Percentiles rank a stretch among this genome's conserved stretches.
phyloP scores from a whole-genome alignment of 805 yeast genomes.

The Ogataea allantospora region DNA sequence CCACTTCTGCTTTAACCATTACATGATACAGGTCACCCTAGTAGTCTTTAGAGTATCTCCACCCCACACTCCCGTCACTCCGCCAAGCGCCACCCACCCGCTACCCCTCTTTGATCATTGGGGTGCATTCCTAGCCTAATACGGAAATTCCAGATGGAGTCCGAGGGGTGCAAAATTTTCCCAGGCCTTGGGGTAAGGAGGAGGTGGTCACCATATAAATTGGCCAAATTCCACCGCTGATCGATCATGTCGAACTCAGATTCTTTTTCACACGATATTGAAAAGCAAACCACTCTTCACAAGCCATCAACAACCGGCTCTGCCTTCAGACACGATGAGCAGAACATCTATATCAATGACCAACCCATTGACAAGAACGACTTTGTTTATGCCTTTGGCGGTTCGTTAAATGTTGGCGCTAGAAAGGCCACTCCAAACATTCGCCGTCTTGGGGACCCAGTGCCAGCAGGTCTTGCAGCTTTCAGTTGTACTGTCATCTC shows the following conservation, averaged over 20 bases:
- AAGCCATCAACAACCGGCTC: conserved; percentile 19
- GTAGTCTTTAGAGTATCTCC: neutral
- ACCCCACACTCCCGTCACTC: conserved; percentile 4
- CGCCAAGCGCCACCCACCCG: neutral
- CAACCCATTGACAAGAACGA: conserved; percentile 50
- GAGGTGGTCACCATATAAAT: conserved; percentile 9
- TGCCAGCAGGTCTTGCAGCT: conserved; percentile 53
- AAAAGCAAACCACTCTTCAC: conserved; percentile 23
- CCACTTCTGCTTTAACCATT: neutral
- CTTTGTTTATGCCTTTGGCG: conserved; percentile 63
- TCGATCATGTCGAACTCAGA: conserved; percentile 21
- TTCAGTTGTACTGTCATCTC: conserved; percentile 47
- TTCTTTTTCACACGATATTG: conserved; percentile 28
- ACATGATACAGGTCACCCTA: neutral
- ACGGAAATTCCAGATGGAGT: conserved; percentile 5
- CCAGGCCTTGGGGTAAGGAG: conserved; percentile 1
- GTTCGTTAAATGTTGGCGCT: conserved; percentile 46
- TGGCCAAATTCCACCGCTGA: neutral
- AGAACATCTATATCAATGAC: conserved; percentile 42
- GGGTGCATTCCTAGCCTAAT: conserved; percentile 9
- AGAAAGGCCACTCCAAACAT: conserved; percentile 27
- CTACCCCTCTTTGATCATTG: conserved; percentile 2
- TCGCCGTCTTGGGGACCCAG: conserved; percentile 42
- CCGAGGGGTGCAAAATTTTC: conserved; percentile 10
- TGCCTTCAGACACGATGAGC: conserved; percentile 40